Evolutionary conservation across 2,329 filamentous ascomycete species (phyloP).

Genomic region (Exophiala oligosperma): DNA sequence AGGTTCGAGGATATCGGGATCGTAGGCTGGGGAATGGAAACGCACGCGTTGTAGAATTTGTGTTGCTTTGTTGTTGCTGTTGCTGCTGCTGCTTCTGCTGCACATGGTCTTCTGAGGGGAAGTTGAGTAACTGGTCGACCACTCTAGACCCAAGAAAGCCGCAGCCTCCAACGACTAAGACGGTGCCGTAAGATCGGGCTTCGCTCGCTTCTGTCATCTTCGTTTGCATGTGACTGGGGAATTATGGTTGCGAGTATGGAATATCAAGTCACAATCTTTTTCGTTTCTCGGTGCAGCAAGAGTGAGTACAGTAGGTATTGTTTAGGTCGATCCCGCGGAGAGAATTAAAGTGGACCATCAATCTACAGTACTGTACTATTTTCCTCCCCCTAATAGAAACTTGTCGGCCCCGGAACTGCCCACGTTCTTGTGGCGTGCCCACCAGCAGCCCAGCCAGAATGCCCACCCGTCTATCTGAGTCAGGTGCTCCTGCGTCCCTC

Average conservation of each 20-base stretch:
- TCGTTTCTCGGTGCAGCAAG: no score
- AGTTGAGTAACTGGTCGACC: constrained; percentile 68
- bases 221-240: neutral
- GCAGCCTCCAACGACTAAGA: constrained; percentile 79
- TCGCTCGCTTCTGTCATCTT: constrained; percentile 11
- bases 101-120: constrained; percentile 46
- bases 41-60: constrained; percentile 19
- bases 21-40: constrained; percentile 40
- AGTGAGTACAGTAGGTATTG: neutral
- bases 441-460: neutral
- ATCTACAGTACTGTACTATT: no score
- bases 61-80: constrained; percentile 30
- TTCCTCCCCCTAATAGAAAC: neutral
- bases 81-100: neutral
- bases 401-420: neutral
- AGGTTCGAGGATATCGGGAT: constrained; percentile 43
- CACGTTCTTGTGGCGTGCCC: neutral
- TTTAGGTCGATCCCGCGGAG: neutral
- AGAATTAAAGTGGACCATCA: neutral
- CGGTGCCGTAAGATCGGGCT: constrained; percentile 59
- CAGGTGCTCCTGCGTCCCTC: no score
- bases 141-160: constrained; percentile 84
- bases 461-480: no score
- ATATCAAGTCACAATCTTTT: no score
- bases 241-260: neutral